Evolutionary conservation across 768 basidiomycete species (phyloP).

Genomic region (Mycena olivaceomarginata): DNA sequence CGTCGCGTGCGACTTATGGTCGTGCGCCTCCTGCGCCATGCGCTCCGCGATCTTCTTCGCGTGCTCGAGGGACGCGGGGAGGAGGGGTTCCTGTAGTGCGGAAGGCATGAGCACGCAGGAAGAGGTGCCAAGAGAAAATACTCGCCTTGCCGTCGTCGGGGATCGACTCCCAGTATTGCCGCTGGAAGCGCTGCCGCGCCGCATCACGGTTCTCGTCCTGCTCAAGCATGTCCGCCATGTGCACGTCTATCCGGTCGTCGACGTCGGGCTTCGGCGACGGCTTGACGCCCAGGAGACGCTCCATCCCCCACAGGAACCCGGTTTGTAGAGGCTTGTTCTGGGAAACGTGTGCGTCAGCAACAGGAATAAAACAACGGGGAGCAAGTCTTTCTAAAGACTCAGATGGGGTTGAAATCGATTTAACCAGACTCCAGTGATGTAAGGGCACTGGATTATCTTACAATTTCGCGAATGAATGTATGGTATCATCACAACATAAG

Average conservation of each 20-base stretch:
- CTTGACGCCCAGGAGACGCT: slow-evolving; percentile 80
- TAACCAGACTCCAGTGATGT: slow-evolving; percentile 79
- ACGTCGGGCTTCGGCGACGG: background rate
- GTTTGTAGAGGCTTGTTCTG: slow-evolving; percentile 84
- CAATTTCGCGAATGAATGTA: slow-evolving; percentile 81
- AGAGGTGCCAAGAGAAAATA: slow-evolving; percentile 7
- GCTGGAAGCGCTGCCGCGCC: slow-evolving; percentile 79
- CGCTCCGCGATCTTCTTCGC: slow-evolving; percentile 64
- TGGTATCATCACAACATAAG: slow-evolving; percentile 68
- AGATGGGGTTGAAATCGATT: slow-evolving; percentile 85
- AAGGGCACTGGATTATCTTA: slow-evolving; percentile 77
- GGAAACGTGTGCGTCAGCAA: slow-evolving; percentile 12
- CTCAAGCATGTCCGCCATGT: slow-evolving; percentile 78
- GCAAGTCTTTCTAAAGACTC: slow-evolving; percentile 52
- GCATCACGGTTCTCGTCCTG: slow-evolving; percentile 72
- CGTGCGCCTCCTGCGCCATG: slow-evolving; percentile 55
- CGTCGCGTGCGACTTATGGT: slow-evolving; percentile 60
- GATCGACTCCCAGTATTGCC: slow-evolving; percentile 88
- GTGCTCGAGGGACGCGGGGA: slow-evolving; percentile 73
- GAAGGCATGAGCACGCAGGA: slow-evolving; percentile 10
- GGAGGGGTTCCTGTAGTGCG: slow-evolving; percentile 72
- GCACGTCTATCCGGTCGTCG: slow-evolving; percentile 59
- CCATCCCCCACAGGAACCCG: slow-evolving; percentile 90
- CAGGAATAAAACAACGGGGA: slow-evolving; percentile 27
- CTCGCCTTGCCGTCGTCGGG: slow-evolving; percentile 79